Conservation (phyloP, 352 stramenopile species). For the Phytophthora gonapodyides region DNA sequence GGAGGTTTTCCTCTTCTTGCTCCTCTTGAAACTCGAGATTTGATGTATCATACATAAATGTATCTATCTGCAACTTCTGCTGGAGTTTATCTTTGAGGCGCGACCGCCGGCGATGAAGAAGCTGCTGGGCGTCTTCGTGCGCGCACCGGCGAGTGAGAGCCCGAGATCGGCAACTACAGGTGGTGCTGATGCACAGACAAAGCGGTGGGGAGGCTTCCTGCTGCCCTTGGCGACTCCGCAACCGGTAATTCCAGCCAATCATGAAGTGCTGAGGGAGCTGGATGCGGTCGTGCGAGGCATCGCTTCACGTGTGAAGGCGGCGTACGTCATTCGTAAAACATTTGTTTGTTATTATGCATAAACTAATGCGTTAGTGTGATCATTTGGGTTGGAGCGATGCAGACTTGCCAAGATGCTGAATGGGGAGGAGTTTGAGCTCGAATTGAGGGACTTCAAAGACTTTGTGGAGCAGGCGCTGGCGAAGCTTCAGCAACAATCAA, state of each 20-base stretch:
- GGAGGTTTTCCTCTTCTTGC: slow-evolving; percentile 58
- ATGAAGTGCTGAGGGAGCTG: slow-evolving; percentile 64
- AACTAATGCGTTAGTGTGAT: not conserved
- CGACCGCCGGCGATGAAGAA: slow-evolving; percentile 61
- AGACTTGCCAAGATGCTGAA: slow-evolving; percentile 61
- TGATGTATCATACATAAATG: not conserved
- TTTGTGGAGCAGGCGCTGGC: slow-evolving; percentile 50
- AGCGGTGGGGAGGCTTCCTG: slow-evolving; percentile 27
- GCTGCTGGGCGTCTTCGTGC: slow-evolving; percentile 65
- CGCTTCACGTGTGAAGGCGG: slow-evolving; percentile 49
- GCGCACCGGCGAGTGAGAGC: slow-evolving; percentile 27
- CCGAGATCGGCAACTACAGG: slow-evolving; percentile 3
- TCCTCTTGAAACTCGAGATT: no score
- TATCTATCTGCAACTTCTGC: slow-evolving; percentile 16
- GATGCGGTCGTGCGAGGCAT: slow-evolving; percentile 61
- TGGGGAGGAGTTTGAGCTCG: slow-evolving; percentile 32
- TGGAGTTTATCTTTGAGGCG: slow-evolving; percentile 1
- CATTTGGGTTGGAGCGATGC: not conserved
- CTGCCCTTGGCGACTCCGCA: slow-evolving; percentile 9
- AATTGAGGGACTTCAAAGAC: slow-evolving; percentile 46
- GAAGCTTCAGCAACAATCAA: slow-evolving; percentile 50
- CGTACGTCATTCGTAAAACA: slow-evolving; percentile 41
- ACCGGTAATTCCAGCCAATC: not conserved
- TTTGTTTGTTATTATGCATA: no score
- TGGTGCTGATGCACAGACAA: not conserved